A percentile compares a stretch with the other conserved stretches of the same genome.
These are phyloP conservation scores for Thuidium tamariscinum DNA, from an alignment of 225 moss, liverwort and hornwort species.

Conservation along the genomic window DNA sequence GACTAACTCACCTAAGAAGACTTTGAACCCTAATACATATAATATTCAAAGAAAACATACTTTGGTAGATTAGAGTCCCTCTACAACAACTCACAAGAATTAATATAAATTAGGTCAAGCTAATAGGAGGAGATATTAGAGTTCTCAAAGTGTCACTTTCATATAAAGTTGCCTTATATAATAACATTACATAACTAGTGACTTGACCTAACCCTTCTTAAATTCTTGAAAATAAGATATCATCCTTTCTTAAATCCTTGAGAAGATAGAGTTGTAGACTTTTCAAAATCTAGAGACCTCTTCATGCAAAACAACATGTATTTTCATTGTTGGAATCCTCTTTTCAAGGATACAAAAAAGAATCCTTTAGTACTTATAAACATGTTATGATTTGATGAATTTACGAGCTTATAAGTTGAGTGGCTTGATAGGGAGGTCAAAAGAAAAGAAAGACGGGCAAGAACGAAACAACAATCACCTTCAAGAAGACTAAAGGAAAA, in stretches of 20 bases:
- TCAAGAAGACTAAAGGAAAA: neutral
- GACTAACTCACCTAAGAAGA: neutral
- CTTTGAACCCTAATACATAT: neutral
- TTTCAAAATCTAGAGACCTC: neutral
- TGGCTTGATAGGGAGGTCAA: neutral
- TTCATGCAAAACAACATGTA: neutral
- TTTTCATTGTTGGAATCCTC: neutral
- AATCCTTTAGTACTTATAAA: accelerated
- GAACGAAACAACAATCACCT: neutral
- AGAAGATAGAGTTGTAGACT: neutral
- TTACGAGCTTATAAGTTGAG: neutral
- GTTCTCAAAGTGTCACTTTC: neutral
- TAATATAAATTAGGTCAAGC: neutral
- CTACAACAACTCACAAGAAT: neutral
- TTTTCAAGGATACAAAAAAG: neutral
- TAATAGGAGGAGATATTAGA: neutral
- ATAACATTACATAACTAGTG: neutral
- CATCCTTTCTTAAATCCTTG: accelerated
- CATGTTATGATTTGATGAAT: neutral
- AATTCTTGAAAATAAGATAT: neutral
- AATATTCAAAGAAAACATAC: neutral
- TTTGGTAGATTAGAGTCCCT: neutral
- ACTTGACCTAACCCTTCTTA: accelerated
- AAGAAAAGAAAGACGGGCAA: neutral
- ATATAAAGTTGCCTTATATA: neutral